Evolutionary conservation across 2,329 filamentous ascomycete genomes (phyloP), one percentile per base, ranked within the genome.

Genomic region (Corinectria fuckeliana): DNA sequence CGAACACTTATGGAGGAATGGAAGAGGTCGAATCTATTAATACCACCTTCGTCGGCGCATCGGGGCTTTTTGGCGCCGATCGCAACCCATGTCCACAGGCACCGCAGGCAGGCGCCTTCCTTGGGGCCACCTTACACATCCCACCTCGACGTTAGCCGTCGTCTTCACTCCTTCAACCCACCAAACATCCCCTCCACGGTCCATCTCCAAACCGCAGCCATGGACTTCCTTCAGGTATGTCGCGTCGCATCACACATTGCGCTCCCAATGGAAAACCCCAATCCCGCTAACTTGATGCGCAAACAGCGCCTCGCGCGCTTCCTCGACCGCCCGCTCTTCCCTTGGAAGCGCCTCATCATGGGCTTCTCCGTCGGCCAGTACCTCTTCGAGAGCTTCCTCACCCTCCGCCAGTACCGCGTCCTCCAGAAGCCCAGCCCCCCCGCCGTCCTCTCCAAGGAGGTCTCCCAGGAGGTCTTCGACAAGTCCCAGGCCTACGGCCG

Each of bases 401-500:
- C 92, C 23, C 81, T 92, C 68, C 92, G 95, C 58, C 95, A 99
- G 77, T 98, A 97, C 77, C 87, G 88, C 67, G 87, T 97, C 56
- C 85, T 98, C 61, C 87, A 94, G 74, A 87, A 88, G 67, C 92
- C 85, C 11, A 90, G 87, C 64, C 88, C 92, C 9, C 95, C 95
- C 58, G 91, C 92, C 78, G 92, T 97, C 48, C 85, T 99, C 57
- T 85, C 92, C 71, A 89, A 91, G 69, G 93, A 98, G 77, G 91
- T 99, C 60, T 89, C 92, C 28, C 88, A 94, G 73, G 88, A 94
- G 72, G 93, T 93, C 58, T 97, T 93, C 75, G 93, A 98, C 79
- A 97, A 97, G 78, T 93, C 90, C 75, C 93, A 97, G 86, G 91
- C 91, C 71, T 99, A 99, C 77, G 93, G 94, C 72, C 91, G 95